Conservation (phyloP, 2,329 filamentous ascomycete genomes). For the Apiospora malaysiana region DNA sequence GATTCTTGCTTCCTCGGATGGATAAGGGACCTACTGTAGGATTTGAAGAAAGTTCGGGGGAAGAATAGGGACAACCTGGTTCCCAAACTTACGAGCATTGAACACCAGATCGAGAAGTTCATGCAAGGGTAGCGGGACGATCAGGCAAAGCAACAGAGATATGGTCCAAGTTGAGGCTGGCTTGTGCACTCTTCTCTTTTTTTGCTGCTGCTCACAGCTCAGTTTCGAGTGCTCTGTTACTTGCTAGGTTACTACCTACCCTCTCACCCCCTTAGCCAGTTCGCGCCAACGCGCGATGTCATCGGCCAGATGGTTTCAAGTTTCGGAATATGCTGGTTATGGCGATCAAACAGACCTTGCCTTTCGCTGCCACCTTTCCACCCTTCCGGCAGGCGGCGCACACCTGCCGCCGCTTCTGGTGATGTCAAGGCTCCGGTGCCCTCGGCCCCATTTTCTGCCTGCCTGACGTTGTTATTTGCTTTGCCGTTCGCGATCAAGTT, state of each 20-base stretch:
- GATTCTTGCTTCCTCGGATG: neutral
- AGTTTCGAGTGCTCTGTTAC: neutral
- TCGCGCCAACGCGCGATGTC: conserved; percentile 12
- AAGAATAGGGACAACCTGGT: neutral
- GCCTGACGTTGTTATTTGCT: neutral
- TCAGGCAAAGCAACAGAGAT: conserved; percentile 27
- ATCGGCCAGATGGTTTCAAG: conserved; percentile 31
- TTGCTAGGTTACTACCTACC: neutral
- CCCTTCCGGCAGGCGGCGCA: conserved; percentile 10
- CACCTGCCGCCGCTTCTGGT: conserved; percentile 15
- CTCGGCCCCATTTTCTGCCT: conserved; percentile 1
- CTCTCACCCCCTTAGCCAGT: conserved; percentile 6
- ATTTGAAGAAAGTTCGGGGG: neutral
- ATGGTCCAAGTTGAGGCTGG: conserved; percentile 20
- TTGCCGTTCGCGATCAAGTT: neutral
- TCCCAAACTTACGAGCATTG: conserved; percentile 5
- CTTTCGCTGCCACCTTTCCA: conserved; percentile 23
- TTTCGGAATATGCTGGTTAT: conserved; percentile 41
- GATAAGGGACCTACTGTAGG: neutral
- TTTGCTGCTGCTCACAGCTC: neutral
- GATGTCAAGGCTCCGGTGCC: conserved; percentile 12
- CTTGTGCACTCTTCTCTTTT: conserved; percentile 6
- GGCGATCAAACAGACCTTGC: conserved; percentile 37
- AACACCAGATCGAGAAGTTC: conserved; percentile 20
- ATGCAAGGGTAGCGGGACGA: conserved; percentile 30